Conservation (phyloP, 805 yeast genomes). For the Kodamaea nitidulidarum region DNA sequence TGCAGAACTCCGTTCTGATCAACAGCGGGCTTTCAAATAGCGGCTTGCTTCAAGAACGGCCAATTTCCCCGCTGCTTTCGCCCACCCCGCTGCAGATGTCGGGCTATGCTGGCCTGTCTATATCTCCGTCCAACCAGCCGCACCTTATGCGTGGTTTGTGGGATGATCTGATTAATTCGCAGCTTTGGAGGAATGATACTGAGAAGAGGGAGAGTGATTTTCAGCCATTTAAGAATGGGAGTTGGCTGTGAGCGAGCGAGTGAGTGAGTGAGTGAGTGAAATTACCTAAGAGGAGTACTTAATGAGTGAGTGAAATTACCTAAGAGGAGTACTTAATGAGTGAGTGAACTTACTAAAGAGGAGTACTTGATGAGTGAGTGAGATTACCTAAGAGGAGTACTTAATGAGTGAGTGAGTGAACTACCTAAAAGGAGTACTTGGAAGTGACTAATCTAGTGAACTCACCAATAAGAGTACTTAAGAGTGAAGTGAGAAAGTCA, state of each 20-base stretch:
- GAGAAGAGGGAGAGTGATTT: conserved; percentile 1
- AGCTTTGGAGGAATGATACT: not conserved
- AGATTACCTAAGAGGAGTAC: too few relatives aligned
- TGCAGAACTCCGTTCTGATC: not conserved
- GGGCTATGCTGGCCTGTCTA: not conserved
- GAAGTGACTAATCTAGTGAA: too few relatives aligned
- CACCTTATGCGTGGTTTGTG: not conserved
- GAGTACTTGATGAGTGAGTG: too few relatives aligned
- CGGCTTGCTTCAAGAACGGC: not conserved
- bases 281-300: not conserved
- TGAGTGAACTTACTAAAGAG: too few relatives aligned
- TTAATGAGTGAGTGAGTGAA: too few relatives aligned
- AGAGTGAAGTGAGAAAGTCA: too few relatives aligned
- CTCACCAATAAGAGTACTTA: too few relatives aligned
- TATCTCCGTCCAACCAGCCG: not conserved
- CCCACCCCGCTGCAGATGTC: conserved; percentile 6
- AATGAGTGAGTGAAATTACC: too few relatives aligned
- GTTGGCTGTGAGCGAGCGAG: not conserved
- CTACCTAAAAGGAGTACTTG: too few relatives aligned
- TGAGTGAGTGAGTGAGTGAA: not conserved
- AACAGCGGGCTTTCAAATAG: not conserved
- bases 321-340: not conserved
- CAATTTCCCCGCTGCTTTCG: conserved; percentile 5
- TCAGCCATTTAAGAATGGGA: not conserved
- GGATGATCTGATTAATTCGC: not conserved